phyloP scores from a whole-genome alignment of 2,329 filamentous ascomycete species.

The Colletotrichum musicola region DNA sequence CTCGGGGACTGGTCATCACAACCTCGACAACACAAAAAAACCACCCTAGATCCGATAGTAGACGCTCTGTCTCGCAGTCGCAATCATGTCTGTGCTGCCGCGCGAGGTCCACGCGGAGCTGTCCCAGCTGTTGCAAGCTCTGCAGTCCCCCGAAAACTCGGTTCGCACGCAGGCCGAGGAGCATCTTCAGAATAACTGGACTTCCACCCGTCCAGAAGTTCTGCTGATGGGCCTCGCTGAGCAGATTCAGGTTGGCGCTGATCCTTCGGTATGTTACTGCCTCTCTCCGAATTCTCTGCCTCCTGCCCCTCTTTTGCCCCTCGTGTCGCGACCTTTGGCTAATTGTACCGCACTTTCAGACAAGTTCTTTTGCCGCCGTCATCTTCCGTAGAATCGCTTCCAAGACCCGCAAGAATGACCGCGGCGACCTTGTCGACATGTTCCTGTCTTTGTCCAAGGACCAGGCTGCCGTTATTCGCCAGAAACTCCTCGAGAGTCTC shows the following conservation, averaged over 20 bases:
- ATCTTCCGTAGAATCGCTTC: constrained; percentile 95
- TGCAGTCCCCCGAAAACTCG: constrained; percentile 90
- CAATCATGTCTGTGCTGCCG: constrained; percentile 84
- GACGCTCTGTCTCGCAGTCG: constrained; percentile 19
- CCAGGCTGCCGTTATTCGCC: constrained; percentile 82
- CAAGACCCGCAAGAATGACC: constrained; percentile 83
- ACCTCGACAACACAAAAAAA: constrained; percentile 9
- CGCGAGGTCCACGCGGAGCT: constrained; percentile 88
- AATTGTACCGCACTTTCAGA: constrained; percentile 61
- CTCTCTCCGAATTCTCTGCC: constrained; percentile 14
- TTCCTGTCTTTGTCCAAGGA: constrained; percentile 84
- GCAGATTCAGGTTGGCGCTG: constrained; percentile 84
- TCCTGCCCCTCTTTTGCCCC: constrained; percentile 37
- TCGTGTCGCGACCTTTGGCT: constrained; percentile 14
- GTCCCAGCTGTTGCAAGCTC: constrained; percentile 84
- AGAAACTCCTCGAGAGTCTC: constrained; percentile 85
- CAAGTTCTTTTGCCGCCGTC: constrained; percentile 90
- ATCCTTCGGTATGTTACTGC: constrained; percentile 70
- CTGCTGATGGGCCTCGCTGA: constrained; percentile 94
- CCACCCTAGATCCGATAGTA: constrained; percentile 7
- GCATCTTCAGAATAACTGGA: constrained; percentile 92
- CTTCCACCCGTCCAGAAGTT: constrained; percentile 82
- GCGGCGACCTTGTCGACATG: constrained; percentile 81
- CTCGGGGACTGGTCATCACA: constrained; percentile 33
- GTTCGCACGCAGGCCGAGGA: constrained; percentile 90